A percentile compares a stretch with the other conserved stretches of the same genome.
Conservation (phyloP, 2,329 filamentous ascomycete genomes). For the Talaromyces sp. region DNA sequence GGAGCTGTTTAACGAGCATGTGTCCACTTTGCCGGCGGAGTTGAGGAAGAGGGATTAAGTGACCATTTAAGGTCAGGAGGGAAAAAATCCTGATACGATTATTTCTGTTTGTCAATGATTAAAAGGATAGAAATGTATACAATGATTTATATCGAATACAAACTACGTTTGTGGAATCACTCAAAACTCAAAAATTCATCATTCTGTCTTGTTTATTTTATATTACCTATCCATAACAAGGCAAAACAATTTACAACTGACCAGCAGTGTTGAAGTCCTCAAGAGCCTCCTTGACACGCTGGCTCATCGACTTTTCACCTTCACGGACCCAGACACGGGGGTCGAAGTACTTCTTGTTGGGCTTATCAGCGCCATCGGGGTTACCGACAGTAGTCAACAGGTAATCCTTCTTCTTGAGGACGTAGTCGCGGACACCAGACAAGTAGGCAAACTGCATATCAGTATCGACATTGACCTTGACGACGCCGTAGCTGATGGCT, state of each 20-base stretch:
- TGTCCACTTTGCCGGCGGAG: slow-evolving; percentile 60
- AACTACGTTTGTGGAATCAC: neutral
- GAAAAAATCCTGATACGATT: neutral
- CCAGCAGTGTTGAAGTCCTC: slow-evolving; percentile 86
- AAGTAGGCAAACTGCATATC: slow-evolving; percentile 97
- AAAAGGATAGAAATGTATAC: neutral
- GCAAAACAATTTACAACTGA: slow-evolving; percentile 61
- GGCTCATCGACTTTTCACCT: slow-evolving; percentile 95
- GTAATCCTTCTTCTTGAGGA: slow-evolving; percentile 94
- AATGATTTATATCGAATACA: neutral
- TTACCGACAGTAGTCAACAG: slow-evolving; percentile 83
- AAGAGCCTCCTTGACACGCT: slow-evolving; percentile 75
- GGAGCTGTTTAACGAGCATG: slow-evolving; percentile 80
- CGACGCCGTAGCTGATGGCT: slow-evolving; percentile 88
- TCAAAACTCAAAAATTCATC: neutral
- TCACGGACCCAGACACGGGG: slow-evolving; percentile 88
- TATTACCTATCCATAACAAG: too few relatives aligned
- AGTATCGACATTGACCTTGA: slow-evolving; percentile 99
- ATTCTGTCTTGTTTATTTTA: slow-evolving; percentile 2
- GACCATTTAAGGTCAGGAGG: neutral
- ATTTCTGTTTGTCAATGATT: neutral
- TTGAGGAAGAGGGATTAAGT: slow-evolving; percentile 18
- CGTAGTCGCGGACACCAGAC: slow-evolving; percentile 87
- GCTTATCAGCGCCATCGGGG: slow-evolving; percentile 93
- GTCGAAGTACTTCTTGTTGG: slow-evolving; percentile 96